These are phyloP conservation scores for Penicillium sp. DNA, from an alignment of 2,329 filamentous ascomycete species.

Conservation along the genomic window DNA sequence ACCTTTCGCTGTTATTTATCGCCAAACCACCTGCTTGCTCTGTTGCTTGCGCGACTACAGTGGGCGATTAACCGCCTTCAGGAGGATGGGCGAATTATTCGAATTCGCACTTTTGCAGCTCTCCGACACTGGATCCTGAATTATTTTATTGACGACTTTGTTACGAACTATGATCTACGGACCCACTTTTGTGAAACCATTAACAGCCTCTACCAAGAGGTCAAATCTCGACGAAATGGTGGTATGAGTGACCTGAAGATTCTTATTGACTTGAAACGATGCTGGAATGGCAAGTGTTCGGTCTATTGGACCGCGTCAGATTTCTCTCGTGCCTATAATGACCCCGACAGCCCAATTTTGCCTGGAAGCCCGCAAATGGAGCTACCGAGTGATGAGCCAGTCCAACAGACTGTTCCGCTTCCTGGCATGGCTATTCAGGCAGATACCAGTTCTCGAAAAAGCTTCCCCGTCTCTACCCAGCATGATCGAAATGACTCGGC, in stretches of 20 bases:
- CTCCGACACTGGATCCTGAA: slow-evolving; percentile 97
- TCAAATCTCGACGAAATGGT: slow-evolving; percentile 53
- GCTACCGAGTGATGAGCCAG: slow-evolving; percentile 42
- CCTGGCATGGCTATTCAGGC: slow-evolving; percentile 1
- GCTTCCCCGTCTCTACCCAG: slow-evolving; percentile 16
- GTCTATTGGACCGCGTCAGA: slow-evolving; percentile 82
- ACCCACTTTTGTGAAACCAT: slow-evolving; percentile 76
- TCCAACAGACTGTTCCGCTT: slow-evolving; percentile 9
- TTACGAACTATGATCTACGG: slow-evolving; percentile 71
- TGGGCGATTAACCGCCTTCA: slow-evolving; percentile 83
- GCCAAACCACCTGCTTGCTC: slow-evolving; percentile 71
- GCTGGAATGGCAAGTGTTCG: slow-evolving; percentile 88
- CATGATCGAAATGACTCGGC: slow-evolving; percentile 40
- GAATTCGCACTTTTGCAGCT: slow-evolving; percentile 92
- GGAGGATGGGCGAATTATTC: slow-evolving; percentile 88
- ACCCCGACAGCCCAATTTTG: slow-evolving; percentile 65
- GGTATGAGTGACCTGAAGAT: slow-evolving; percentile 76
- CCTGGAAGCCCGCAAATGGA: slow-evolving; percentile 71
- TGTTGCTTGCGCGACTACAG: slow-evolving; percentile 78
- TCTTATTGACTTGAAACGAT: slow-evolving; percentile 90
- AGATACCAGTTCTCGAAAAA: slow-evolving; percentile 17
- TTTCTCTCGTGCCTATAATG: slow-evolving; percentile 58
- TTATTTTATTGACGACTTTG: slow-evolving; percentile 95
- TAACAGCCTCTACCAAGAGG: slow-evolving; percentile 61
- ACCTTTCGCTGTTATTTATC: slow-evolving; percentile 89